Conservation (phyloP, 495 filamentous ascomycete species). For the Parmelia sp. region DNA sequence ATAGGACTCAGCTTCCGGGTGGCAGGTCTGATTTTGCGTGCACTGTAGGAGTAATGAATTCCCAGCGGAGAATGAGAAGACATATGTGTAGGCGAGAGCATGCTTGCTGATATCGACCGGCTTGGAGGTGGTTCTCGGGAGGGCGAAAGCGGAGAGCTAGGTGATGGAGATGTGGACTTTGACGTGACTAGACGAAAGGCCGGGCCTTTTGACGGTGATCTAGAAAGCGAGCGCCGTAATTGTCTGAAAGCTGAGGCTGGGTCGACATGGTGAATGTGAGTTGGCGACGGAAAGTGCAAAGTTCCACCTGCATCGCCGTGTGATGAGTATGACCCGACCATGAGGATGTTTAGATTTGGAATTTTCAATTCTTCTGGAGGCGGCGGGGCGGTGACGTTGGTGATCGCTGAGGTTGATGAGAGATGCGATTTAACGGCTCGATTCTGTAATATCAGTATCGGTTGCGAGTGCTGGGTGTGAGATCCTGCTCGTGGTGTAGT, state of each 20-base stretch:
- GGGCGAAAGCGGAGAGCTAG: constrained; percentile 49
- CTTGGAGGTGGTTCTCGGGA: constrained; percentile 39
- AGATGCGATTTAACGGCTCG: neutral
- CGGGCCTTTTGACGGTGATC: constrained; percentile 74
- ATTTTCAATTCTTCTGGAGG: neutral
- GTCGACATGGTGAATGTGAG: constrained; percentile 72
- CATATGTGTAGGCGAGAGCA: constrained; percentile 26
- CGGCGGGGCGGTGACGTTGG: neutral
- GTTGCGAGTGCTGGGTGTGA: too few species aligned
- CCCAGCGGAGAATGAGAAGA: constrained; percentile 42
- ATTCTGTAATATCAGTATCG: neutral
- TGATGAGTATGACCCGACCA: constrained; percentile 50
- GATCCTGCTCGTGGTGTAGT: too few species aligned
- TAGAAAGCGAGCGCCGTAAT: constrained; percentile 74
- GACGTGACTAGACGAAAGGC: constrained; percentile 57
- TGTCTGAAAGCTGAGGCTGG: constrained; percentile 68
- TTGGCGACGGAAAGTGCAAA: constrained; percentile 75
- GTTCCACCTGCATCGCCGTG: constrained; percentile 65
- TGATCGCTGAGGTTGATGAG: neutral
- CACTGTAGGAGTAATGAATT: constrained; percentile 47
- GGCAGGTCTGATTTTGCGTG: constrained; percentile 42
- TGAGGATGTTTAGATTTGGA: constrained; percentile 20
- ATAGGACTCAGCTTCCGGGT: constrained; percentile 44
- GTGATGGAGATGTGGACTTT: constrained; percentile 49
- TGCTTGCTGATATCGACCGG: constrained; percentile 37